Conservation (phyloP, 208 protist species). For the Trypanosoma brucei region DNA sequence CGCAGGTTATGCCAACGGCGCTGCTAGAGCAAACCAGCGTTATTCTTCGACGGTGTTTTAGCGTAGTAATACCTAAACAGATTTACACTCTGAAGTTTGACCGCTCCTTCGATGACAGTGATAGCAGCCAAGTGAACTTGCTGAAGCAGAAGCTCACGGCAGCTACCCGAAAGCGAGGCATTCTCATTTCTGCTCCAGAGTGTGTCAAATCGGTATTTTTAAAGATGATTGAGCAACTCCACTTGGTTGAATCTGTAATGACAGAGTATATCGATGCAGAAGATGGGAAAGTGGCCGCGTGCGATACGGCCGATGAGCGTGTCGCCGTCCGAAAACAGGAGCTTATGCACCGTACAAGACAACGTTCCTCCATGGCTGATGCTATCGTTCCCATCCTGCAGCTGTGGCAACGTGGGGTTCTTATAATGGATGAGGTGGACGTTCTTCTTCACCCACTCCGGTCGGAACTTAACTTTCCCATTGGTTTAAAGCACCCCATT, state of each 20-base stretch:
- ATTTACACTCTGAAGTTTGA: conserved; percentile 83
- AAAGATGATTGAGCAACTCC: conserved; percentile 90
- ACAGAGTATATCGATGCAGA: conserved; percentile 33
- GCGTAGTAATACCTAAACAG: conserved; percentile 90
- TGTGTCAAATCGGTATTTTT: conserved; percentile 93
- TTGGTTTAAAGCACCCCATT: conserved; percentile 88
- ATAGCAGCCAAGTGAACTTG: conserved; percentile 31
- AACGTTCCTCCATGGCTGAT: conserved; percentile 59
- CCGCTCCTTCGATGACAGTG: conserved; percentile 52
- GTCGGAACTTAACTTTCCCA: conserved; percentile 95
- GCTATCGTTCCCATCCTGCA: conserved; percentile 74
- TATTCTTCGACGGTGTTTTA: conserved; percentile 88
- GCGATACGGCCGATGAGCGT: conserved; percentile 12
- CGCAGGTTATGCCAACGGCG: conserved; percentile 90
- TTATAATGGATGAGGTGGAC: conserved; percentile 95
- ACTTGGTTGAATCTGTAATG: conserved; percentile 66
- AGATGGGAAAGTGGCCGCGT: conserved; percentile 34
- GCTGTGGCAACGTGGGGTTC: conserved; percentile 79
- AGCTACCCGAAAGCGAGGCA: conserved; percentile 49
- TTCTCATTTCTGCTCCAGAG: conserved; percentile 86
- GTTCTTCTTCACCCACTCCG: conserved; percentile 93
- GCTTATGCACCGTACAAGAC: conserved; percentile 38
- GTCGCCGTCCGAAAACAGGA: conserved; percentile 19
- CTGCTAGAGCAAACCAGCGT: conserved; percentile 90
- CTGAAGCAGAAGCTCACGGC: conserved; percentile 71